Conservation (phyloP, 108 stramenopile species). For the Discostella stelligeroides region DNA sequence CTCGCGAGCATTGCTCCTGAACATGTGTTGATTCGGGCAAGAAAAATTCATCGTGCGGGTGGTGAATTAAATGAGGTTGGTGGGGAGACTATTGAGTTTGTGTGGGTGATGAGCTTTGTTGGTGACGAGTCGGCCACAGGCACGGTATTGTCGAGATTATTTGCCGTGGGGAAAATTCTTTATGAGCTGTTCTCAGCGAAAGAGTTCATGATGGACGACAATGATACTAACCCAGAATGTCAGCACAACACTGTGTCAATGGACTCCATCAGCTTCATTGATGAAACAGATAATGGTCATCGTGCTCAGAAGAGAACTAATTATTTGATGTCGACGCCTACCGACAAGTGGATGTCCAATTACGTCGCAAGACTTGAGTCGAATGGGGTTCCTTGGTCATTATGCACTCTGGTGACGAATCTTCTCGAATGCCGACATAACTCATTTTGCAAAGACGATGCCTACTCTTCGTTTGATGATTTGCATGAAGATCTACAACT, state of each 20-base stretch:
- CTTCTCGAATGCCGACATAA: slow-evolving; percentile 27
- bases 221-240: too few relatives aligned
- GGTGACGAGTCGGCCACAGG: slow-evolving; percentile 6
- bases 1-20: slow-evolving; percentile 19
- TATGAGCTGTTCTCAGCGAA: slow-evolving; percentile 11
- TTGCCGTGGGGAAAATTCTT: slow-evolving; percentile 16
- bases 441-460: slow-evolving; percentile 20
- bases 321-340: neutral
- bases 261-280: neutral
- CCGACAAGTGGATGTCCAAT: neutral
- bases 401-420: slow-evolving; percentile 10
- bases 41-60: neutral
- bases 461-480: slow-evolving; percentile 26
- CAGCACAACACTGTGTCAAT: neutral
- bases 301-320: neutral
- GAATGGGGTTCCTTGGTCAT: slow-evolving; percentile 8
- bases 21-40: slow-evolving; percentile 7
- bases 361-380: slow-evolving; percentile 8
- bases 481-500: slow-evolving; percentile 22
- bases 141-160: slow-evolving; percentile 5
- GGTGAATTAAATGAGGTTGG: neutral
- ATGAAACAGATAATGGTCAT: neutral
- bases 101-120: neutral
- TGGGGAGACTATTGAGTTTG: neutral
- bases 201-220: neutral